Evolutionary conservation across 1,284 basidiomycete species (phyloP).

Genomic region (Austroboletus rostrupii): DNA sequence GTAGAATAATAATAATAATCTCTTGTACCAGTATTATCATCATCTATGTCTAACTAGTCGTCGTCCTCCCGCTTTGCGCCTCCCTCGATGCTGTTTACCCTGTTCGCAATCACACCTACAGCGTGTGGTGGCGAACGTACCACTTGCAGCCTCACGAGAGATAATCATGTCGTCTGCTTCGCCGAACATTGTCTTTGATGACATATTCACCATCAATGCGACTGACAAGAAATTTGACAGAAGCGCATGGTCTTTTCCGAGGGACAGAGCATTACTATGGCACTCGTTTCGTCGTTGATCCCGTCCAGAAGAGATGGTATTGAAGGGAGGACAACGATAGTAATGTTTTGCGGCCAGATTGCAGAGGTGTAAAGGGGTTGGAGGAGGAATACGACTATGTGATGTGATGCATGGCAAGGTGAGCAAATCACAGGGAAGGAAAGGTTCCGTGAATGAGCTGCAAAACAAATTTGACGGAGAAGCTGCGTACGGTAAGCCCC

Average conservation of each 20-base stretch:
- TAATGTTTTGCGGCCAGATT: slow-evolving; percentile 85
- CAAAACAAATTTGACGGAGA: slow-evolving; percentile 85
- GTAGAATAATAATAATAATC: too few species aligned
- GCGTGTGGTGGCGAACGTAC: too few species aligned
- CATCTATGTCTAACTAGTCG: too few species aligned
- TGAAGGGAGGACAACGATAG: slow-evolving; percentile 66
- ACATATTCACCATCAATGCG: slow-evolving; percentile 80
- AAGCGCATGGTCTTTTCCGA: slow-evolving; percentile 63
- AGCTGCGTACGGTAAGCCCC: slow-evolving; percentile 58
- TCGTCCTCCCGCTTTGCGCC: too few species aligned
- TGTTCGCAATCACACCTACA: too few species aligned
- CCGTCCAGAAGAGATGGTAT: slow-evolving; percentile 51
- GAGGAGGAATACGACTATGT: slow-evolving; percentile 99
- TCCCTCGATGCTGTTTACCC: too few species aligned
- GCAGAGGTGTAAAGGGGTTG: slow-evolving; percentile 80
- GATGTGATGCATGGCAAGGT: slow-evolving; percentile 99
- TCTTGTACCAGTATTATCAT: too few species aligned
- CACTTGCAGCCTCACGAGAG: too few species aligned
- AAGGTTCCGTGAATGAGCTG: slow-evolving; percentile 10
- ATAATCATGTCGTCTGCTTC: slow-evolving; percentile 48
- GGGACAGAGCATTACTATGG: slow-evolving; percentile 79
- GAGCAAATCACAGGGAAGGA: slow-evolving; percentile 23
- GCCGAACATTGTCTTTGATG: slow-evolving; percentile 83
- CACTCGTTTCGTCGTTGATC: slow-evolving; percentile 80
- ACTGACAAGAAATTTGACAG: slow-evolving; percentile 95